A percentile compares a stretch with the other conserved stretches of the same genome.
phyloP scores from a whole-genome alignment of 2,329 filamentous ascomycete species.

The Pseudogymnoascus sp. region DNA sequence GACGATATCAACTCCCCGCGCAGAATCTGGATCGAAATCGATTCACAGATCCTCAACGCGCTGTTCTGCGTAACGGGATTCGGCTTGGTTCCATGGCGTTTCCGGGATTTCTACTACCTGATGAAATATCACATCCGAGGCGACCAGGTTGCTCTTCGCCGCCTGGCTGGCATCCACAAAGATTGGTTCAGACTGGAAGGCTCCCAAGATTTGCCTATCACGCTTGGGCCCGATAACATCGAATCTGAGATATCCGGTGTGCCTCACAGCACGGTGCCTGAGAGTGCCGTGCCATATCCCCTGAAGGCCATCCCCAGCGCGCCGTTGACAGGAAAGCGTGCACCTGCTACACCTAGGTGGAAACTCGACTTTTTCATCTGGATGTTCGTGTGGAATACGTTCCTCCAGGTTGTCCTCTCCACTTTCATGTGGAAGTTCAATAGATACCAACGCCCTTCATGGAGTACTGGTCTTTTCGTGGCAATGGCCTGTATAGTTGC shows the following conservation, averaged over 20 bases:
- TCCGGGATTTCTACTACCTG: slow-evolving; percentile 70
- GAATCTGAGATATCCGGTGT: slow-evolving; percentile 29
- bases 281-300: slow-evolving; percentile 53
- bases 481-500: slow-evolving; percentile 64
- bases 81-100: slow-evolving; percentile 75
- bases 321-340: slow-evolving; percentile 64
- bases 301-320: slow-evolving; percentile 52
- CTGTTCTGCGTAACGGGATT: slow-evolving; percentile 85
- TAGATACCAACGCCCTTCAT: slow-evolving; percentile 63
- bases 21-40: slow-evolving; percentile 77
- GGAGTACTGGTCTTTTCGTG: slow-evolving; percentile 74
- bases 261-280: slow-evolving; percentile 26
- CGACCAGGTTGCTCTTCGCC: slow-evolving; percentile 50
- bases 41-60: slow-evolving; percentile 74
- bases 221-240: slow-evolving; percentile 46
- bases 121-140: slow-evolving; percentile 52
- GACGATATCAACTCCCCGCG: slow-evolving; percentile 66
- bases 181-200: slow-evolving; percentile 68
- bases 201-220: slow-evolving; percentile 48
- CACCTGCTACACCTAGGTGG: slow-evolving; percentile 60
- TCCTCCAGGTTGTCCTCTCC: slow-evolving; percentile 65
- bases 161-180: slow-evolving; percentile 65
- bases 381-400: slow-evolving; percentile 70
- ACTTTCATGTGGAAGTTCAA: slow-evolving; percentile 80
- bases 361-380: slow-evolving; percentile 74